A percentile compares a stretch with the other conserved stretches of the same genome.
Evolutionary conservation across 2,329 filamentous ascomycete species (phyloP).

Genomic region (Aspergillus pseudonomiae): DNA sequence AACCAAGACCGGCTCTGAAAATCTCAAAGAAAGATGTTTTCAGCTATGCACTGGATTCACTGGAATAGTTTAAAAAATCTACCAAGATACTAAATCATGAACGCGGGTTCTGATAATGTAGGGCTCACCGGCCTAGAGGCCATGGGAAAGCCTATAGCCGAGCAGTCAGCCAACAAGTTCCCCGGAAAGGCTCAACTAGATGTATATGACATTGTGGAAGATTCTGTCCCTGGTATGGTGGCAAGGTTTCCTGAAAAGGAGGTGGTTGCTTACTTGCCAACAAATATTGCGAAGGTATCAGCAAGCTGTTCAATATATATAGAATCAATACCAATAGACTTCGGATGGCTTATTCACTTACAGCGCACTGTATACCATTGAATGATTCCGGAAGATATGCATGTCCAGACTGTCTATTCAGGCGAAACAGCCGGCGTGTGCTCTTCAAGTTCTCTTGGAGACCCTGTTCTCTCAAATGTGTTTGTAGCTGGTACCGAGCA

Average conservation of each 20-base stretch:
- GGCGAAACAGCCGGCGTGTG: background rate
- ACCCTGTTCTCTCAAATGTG: too few relatives aligned
- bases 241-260: background rate
- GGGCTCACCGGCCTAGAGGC: slow-evolving; percentile 59
- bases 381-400: background rate
- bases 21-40: background rate
- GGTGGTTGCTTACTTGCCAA: background rate
- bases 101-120: background rate
- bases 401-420: background rate
- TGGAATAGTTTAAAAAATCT: background rate
- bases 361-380: too few relatives aligned
- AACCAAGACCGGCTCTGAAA: background rate
- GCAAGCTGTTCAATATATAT: background rate
- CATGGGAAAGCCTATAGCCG: slow-evolving; percentile 59
- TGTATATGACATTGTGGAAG: background rate
- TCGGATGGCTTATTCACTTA: background rate
- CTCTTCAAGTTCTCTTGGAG: background rate
- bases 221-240: background rate
- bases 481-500: too few relatives aligned
- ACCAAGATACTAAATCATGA: background rate
- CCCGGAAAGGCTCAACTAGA: slow-evolving; percentile 35
- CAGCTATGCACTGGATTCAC: background rate
- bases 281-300: background rate
- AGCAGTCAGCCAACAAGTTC: slow-evolving; percentile 50
- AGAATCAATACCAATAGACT: background rate